These are phyloP conservation scores for Bruguiera parviflora DNA, from an alignment of 345 rosid genomes.

Conservation along the genomic window DNA sequence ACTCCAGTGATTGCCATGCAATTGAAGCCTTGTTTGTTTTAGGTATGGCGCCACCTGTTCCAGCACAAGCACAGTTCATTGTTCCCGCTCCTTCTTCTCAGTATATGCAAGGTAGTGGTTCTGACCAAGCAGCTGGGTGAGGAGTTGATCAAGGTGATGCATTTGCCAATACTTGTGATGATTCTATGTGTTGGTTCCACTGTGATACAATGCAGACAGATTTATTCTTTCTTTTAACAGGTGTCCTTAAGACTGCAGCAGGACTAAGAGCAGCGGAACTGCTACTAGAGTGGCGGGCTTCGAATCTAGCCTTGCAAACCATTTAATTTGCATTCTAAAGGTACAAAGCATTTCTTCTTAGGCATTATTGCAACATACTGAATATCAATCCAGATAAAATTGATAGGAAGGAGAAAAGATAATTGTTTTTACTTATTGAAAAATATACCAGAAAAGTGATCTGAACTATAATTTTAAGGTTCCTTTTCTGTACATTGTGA, in stretches of 20 bases:
- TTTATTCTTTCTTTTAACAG: conserved; percentile 27
- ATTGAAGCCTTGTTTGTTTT: conserved; percentile 18
- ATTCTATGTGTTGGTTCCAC: background rate
- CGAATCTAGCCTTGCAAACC: conserved; percentile 79
- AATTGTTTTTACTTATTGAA: no score
- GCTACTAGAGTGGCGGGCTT: conserved; percentile 87
- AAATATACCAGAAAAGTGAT: no score
- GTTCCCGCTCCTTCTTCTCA: conserved; percentile 71
- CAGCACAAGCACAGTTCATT: conserved; percentile 61
- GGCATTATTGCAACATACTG: background rate
- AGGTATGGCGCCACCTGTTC: conserved; percentile 52
- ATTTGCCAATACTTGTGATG: background rate
- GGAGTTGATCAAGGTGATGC: conserved; percentile 42
- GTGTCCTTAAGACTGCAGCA: conserved; percentile 71
- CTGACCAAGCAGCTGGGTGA: conserved; percentile 88
- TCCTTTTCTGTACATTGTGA: no score
- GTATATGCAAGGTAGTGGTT: conserved; percentile 70
- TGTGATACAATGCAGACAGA: background rate
- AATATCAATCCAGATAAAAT: no score
- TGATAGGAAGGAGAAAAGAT: no score
- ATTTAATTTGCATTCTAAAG: conserved; percentile 76
- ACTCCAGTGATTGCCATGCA: background rate
- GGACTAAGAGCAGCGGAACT: conserved; percentile 70
- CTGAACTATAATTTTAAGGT: no score
- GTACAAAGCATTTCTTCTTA: conserved; percentile 28